Evolutionary conservation across 1,284 basidiomycete genomes (phyloP).

Genomic region (Trichosporon asahii): DNA sequence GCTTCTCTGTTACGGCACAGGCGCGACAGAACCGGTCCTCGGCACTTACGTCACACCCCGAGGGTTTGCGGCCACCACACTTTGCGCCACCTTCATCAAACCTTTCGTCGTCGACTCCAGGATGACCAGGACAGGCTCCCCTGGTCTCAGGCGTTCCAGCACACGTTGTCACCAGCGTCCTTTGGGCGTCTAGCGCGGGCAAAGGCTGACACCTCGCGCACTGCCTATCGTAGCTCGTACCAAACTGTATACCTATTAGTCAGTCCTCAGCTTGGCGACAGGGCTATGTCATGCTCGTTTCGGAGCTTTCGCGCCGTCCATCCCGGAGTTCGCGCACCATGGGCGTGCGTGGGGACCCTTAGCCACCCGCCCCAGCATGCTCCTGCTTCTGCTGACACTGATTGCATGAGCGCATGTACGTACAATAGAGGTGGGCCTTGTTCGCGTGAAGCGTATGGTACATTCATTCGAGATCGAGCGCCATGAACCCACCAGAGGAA

Average conservation of each 20-base stretch:
- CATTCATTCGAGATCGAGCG: neutral
- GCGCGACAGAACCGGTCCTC: conserved; percentile 14
- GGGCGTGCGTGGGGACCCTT: neutral
- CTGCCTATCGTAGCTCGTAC: neutral
- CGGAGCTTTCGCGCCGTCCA: conserved; percentile 2
- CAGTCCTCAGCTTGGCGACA: neutral
- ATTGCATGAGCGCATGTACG: neutral
- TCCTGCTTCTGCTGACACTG: neutral
- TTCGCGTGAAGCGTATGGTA: neutral
- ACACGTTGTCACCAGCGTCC: neutral
- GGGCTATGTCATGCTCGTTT: conserved; percentile 7
- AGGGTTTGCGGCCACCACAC: conserved; percentile 4
- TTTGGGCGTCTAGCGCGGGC: neutral
- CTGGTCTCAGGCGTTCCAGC: conserved; percentile 1
- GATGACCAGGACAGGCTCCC: neutral
- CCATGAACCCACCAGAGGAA: neutral
- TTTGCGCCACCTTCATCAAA: neutral
- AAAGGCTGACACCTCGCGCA: neutral
- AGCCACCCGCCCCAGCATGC: neutral
- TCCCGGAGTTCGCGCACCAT: neutral
- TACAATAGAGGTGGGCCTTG: neutral
- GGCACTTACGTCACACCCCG: conserved; percentile 22
- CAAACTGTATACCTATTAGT: neutral
- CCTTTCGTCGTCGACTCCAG: neutral
- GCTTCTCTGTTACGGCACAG: conserved; percentile 14